phyloP scores from a whole-genome alignment of 176 grass and related monocot genomes.

The Paspalum vaginatum region DNA sequence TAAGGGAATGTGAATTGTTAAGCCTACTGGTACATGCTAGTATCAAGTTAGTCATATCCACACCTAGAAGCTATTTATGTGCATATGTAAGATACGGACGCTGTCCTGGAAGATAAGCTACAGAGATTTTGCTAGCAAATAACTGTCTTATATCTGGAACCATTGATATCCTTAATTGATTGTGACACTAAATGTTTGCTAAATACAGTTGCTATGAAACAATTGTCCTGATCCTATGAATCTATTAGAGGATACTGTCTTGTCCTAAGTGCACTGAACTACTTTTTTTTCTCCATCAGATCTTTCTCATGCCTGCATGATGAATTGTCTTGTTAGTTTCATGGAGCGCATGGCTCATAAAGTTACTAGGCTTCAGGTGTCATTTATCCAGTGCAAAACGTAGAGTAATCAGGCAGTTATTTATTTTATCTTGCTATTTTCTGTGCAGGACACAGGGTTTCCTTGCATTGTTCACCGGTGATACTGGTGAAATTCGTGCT shows the following conservation, averaged over 20 bases:
- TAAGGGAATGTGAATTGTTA: neutral
- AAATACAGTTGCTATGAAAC: neutral
- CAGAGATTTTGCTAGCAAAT: neutral
- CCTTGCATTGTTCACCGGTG: slow-evolving; percentile 93
- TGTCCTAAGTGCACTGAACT: neutral
- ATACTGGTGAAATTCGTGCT: slow-evolving; percentile 93
- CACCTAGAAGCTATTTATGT: neutral
- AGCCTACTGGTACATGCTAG: neutral
- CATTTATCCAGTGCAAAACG: neutral
- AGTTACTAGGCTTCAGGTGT: neutral
- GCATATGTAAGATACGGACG: neutral
- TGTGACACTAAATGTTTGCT: neutral
- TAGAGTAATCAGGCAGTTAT: neutral
- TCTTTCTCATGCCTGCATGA: neutral
- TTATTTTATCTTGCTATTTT: slow-evolving; percentile 33
- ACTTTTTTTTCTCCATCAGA: neutral
- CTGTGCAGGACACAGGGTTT: slow-evolving; percentile 85
- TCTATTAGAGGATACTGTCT: neutral
- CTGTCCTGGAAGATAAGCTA: neutral
- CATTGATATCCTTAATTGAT: neutral
- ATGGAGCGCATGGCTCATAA: neutral
- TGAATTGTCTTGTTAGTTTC: neutral
- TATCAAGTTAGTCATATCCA: neutral
- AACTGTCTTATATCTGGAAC: neutral
- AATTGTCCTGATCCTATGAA: neutral